Percentiles rank a stretch among this genome's conserved stretches.
Evolutionary conservation across 805 yeast species (phyloP).

Genomic region (Tetrapisispora namnaoensis): DNA sequence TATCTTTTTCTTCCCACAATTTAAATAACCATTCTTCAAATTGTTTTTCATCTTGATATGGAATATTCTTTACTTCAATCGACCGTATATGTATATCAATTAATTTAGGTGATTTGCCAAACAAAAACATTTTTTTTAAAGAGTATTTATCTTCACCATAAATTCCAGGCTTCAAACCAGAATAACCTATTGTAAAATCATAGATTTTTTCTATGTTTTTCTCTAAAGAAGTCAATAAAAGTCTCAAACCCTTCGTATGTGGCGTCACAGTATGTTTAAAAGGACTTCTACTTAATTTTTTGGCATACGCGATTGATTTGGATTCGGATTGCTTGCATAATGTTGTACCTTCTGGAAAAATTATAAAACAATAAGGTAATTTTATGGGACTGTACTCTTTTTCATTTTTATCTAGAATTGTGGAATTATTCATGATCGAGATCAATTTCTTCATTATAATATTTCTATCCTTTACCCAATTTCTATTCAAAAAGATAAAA

Average conservation of each 20-base stretch:
- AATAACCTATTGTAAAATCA: conserved; percentile 77
- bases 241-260: conserved; percentile 70
- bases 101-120: conserved; percentile 60
- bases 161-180: conserved; percentile 51
- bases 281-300: conserved; percentile 37
- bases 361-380: conserved; percentile 58
- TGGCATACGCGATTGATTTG: conserved; percentile 50
- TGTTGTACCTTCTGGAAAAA: conserved; percentile 95
- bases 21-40: conserved; percentile 71
- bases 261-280: conserved; percentile 67
- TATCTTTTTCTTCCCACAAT: conserved; percentile 74
- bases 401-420: not conserved
- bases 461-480: conserved; percentile 71
- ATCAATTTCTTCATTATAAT: conserved; percentile 31
- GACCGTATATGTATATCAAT: conserved; percentile 59
- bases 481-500: conserved; percentile 73
- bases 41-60: conserved; percentile 38
- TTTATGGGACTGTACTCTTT: conserved; percentile 5
- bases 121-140: conserved; percentile 48
- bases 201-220: conserved; percentile 50
- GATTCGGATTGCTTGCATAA: conserved; percentile 52
- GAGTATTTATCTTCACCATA: conserved; percentile 74
- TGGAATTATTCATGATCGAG: conserved; percentile 1
- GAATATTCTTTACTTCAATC: conserved; percentile 50
- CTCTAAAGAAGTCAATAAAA: conserved; percentile 47